These are phyloP conservation scores for Penicillium italicum DNA, from an alignment of 2,329 filamentous ascomycete species.

Conservation along the genomic window DNA sequence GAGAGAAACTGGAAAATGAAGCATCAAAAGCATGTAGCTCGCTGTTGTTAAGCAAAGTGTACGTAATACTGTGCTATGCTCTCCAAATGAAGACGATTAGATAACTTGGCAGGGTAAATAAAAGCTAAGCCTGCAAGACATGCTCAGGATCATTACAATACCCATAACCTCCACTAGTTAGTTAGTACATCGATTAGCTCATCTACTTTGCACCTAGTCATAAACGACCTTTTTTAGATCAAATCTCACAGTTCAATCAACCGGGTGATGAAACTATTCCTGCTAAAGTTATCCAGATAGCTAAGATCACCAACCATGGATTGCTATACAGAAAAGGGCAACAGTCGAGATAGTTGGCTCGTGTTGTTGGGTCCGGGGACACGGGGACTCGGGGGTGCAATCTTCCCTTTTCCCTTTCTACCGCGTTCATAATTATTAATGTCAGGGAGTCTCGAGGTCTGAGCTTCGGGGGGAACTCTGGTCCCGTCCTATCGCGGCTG, in stretches of 20 bases:
- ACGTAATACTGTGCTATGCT: background rate
- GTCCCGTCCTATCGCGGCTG: background rate
- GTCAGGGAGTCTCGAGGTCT: background rate
- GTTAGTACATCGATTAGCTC: background rate
- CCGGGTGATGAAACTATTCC: background rate
- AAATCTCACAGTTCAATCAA: background rate
- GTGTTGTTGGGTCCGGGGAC: background rate
- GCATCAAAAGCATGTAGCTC: background rate
- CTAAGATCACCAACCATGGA: conserved; percentile 2
- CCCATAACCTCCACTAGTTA: background rate
- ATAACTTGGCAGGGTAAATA: background rate
- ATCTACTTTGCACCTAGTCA: background rate
- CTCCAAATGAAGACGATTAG: background rate
- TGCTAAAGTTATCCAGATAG: background rate
- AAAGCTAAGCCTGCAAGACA: conserved; percentile 13
- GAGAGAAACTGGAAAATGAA: background rate
- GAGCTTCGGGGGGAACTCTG: background rate
- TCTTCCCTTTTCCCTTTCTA: background rate
- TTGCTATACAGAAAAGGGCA: background rate
- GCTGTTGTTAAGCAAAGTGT: background rate
- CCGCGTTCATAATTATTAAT: background rate
- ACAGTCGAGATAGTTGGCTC: background rate
- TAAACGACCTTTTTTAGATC: background rate
- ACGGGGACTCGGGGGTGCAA: background rate
- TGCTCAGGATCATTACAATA: conserved; percentile 2